phyloP scores from a whole-genome alignment of 768 basidiomycete genomes.

The Tylopilus vinaceipallidus region DNA sequence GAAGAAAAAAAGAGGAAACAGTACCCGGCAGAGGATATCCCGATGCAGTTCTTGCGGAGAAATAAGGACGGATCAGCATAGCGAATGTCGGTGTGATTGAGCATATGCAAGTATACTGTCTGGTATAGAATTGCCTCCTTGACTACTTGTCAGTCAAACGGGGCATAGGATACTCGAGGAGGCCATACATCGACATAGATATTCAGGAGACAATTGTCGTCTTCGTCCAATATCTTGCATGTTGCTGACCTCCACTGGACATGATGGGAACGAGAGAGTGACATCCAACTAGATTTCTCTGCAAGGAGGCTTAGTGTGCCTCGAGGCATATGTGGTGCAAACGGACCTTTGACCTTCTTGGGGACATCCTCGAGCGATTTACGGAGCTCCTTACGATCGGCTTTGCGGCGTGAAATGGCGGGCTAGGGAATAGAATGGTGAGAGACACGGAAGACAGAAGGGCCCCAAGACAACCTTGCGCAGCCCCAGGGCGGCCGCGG shows the following conservation, averaged over 20 bases:
- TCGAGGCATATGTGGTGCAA: neutral
- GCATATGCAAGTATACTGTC: conserved; percentile 67
- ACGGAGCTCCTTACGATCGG: conserved; percentile 48
- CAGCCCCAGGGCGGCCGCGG: conserved; percentile 45
- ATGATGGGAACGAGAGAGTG: conserved; percentile 48
- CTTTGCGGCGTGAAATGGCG: conserved; percentile 47
- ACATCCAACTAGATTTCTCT: conserved; percentile 78
- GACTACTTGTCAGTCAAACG: conserved; percentile 12
- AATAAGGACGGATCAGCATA: conserved; percentile 73
- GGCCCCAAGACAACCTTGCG: conserved; percentile 47
- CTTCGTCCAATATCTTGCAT: conserved; percentile 69
- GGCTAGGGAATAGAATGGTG: conserved; percentile 35
- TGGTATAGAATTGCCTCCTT: conserved; percentile 75
- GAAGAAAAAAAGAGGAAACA: conserved; percentile 15
- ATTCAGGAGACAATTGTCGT: conserved; percentile 62
- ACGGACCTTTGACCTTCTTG: conserved; percentile 60
- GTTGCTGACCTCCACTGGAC: conserved; percentile 72
- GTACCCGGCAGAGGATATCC: conserved; percentile 63
- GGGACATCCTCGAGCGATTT: conserved; percentile 42
- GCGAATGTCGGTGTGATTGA: conserved; percentile 82
- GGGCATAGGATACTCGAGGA: neutral
- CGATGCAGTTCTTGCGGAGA: conserved; percentile 71
- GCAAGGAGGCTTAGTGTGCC: conserved; percentile 4
- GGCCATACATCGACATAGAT: conserved; percentile 70
- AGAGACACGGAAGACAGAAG: conserved; percentile 5